Conservation (phyloP, 192 early-diverging fungal species). For the Linnemannia exigua region DNA sequence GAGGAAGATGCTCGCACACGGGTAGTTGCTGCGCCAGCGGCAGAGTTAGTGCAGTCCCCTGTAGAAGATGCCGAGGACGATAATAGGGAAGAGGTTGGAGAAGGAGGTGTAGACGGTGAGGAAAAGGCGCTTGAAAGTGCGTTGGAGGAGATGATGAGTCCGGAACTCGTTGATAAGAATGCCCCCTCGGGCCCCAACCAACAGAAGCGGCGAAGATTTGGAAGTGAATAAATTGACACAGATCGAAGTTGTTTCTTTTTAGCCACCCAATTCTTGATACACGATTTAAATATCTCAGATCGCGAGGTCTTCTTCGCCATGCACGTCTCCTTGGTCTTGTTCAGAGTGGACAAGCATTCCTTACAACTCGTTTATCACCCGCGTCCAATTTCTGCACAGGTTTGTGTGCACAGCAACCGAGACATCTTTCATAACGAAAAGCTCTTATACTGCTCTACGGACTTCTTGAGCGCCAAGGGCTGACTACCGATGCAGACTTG, state of each 20-base stretch:
- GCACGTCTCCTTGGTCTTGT: no score
- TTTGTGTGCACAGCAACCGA: neutral
- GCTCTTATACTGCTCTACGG: neutral
- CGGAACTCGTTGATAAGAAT: neutral
- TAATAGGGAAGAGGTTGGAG: neutral
- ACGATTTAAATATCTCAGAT: no score
- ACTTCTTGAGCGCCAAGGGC: neutral
- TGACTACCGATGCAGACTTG: no score
- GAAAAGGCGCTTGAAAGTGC: neutral
- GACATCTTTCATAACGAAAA: neutral
- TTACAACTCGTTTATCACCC: neutral
- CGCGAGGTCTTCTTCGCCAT: no score
- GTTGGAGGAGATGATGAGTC: neutral
- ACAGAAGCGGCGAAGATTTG: neutral
- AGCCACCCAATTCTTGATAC: no score
- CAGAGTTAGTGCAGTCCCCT: neutral
- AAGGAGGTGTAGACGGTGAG: slow-evolving; percentile 3
- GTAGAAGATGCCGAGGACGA: neutral
- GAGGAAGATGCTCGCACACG: neutral
- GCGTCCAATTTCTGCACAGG: neutral
- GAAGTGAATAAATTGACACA: slow-evolving; percentile 10
- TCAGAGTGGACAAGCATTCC: no score
- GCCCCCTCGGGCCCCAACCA: neutral
- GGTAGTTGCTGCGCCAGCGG: neutral
- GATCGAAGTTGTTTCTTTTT: no score